A percentile compares a stretch with the other conserved stretches of the same genome.
These are phyloP conservation scores for Juglanconis oblonga DNA, from an alignment of 2,329 filamentous ascomycete genomes.

Conservation along the genomic window DNA sequence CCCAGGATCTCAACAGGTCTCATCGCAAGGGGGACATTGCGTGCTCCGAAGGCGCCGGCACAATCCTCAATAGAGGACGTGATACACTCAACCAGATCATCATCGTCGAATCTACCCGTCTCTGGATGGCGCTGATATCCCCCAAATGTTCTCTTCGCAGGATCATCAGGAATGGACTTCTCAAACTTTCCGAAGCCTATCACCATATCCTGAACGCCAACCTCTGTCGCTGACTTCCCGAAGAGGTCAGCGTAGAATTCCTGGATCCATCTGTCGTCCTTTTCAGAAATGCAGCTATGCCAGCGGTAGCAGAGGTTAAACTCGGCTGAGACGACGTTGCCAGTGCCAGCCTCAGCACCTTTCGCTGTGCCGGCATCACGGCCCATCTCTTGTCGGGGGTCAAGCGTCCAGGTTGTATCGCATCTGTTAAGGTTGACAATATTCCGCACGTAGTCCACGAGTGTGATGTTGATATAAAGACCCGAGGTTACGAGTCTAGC, in stretches of 20 bases:
- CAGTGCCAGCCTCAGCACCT: constrained; percentile 67
- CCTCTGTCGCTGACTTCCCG: constrained; percentile 52
- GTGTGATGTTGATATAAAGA: constrained; percentile 74
- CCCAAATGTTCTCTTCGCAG: constrained; percentile 65
- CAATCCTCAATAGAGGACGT: constrained; percentile 69
- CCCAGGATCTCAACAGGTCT: constrained; percentile 76
- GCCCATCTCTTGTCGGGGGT: constrained; percentile 69
- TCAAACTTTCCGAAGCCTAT: constrained; percentile 63
- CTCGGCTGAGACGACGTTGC: constrained; percentile 81
- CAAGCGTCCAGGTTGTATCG: constrained; percentile 77
- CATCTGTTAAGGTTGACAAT: constrained; percentile 61
- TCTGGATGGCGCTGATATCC: constrained; percentile 61
- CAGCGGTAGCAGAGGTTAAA: constrained; percentile 88
- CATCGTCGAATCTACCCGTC: constrained; percentile 66
- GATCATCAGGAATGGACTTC: constrained; percentile 59
- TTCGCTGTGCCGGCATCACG: constrained; percentile 49
- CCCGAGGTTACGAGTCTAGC: constrained; percentile 72
- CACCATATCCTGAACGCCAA: constrained; percentile 61
- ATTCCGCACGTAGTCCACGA: constrained; percentile 76
- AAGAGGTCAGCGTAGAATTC: constrained; percentile 64
- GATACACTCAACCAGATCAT: constrained; percentile 71
- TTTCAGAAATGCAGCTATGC: constrained; percentile 74
- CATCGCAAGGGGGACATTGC: constrained; percentile 71
- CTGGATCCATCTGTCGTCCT: constrained; percentile 79
- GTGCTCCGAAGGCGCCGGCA: constrained; percentile 70